Conservation (phyloP, 2,329 filamentous ascomycete genomes). For the Xylaria sp. region DNA sequence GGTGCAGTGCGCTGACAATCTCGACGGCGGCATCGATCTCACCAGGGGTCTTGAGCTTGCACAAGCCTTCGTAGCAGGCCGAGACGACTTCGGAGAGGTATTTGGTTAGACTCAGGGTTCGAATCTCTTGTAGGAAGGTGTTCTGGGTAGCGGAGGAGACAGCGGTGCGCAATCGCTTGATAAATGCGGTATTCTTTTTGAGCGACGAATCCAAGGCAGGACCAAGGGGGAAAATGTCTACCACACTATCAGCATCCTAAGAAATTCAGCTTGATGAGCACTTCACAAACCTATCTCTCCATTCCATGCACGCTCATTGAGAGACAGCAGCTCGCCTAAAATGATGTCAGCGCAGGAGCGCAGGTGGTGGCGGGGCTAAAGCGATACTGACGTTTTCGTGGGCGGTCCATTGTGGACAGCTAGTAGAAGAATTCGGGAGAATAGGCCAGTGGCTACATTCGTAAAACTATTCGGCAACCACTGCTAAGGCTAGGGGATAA, state of each 20-base stretch:
- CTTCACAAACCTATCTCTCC: conserved; percentile 78
- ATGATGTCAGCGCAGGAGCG: conserved; percentile 23
- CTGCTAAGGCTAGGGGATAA: conserved; percentile 63
- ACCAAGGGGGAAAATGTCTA: conserved; percentile 82
- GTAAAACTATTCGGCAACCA: conserved; percentile 49
- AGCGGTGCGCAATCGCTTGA: conserved; percentile 92
- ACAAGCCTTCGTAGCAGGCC: conserved; percentile 93
- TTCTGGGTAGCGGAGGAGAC: conserved; percentile 81
- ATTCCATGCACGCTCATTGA: conserved; percentile 89
- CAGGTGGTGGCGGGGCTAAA: neutral
- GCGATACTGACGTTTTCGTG: conserved; percentile 67
- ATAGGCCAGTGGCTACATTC: conserved; percentile 59
- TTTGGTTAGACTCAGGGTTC: conserved; percentile 90
- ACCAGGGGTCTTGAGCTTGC: conserved; percentile 88
- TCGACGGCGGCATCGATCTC: conserved; percentile 93
- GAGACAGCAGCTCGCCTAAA: conserved; percentile 86
- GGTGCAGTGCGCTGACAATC: conserved; percentile 93
- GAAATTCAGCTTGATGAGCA: conserved; percentile 9
- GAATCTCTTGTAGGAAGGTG: conserved; percentile 90
- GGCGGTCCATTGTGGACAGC: conserved; percentile 70
- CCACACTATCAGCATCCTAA: conserved; percentile 38
- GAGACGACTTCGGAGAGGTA: conserved; percentile 98
- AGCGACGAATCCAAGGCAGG: conserved; percentile 90
- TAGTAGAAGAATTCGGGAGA: conserved; percentile 48
- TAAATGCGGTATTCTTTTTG: conserved; percentile 98